A percentile compares a stretch with the other conserved stretches of the same genome.
phyloP scores from a whole-genome alignment of 202 grass and related monocot species.

The Zizania palustris region DNA sequence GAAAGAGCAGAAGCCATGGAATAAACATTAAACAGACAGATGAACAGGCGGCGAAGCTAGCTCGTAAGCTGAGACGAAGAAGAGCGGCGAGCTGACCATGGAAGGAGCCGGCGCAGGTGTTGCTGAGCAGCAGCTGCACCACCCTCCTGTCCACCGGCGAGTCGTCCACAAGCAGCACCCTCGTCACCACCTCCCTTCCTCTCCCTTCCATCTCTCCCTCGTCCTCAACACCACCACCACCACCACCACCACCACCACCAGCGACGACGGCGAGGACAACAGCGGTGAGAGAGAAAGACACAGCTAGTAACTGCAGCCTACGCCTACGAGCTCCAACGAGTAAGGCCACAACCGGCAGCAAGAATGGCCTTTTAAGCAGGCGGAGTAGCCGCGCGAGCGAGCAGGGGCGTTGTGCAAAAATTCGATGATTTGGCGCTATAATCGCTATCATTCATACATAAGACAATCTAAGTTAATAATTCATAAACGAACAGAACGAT shows the following conservation, averaged over 20 bases:
- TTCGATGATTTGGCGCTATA: no score
- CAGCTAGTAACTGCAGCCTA: not conserved
- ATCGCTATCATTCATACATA: no score
- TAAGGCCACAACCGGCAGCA: not conserved
- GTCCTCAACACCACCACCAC: conserved; percentile 9
- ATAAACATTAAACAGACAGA: not conserved
- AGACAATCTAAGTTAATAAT: no score
- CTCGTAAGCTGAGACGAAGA: no score
- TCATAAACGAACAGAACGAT: no score
- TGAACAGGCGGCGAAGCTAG: not conserved
- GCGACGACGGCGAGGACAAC: not conserved
- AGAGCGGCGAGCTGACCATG: conserved; percentile 36
- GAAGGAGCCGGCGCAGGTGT: conserved; percentile 61
- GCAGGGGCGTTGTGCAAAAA: no score
- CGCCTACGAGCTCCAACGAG: not conserved
- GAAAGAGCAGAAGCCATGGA: not conserved
- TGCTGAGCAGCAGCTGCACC: conserved; percentile 74
- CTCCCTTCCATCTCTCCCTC: conserved; percentile 31
- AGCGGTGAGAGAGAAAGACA: not conserved
- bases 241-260: conserved; percentile 11
- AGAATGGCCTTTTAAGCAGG: conserved; percentile 24
- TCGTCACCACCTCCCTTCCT: conserved; percentile 52
- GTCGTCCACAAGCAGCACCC: conserved; percentile 96
- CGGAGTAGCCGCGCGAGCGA: not conserved
- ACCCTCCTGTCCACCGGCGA: conserved; percentile 88